Conservation (phyloP, 805 yeast genomes). For the Kluyveromyces wickerhamii region DNA sequence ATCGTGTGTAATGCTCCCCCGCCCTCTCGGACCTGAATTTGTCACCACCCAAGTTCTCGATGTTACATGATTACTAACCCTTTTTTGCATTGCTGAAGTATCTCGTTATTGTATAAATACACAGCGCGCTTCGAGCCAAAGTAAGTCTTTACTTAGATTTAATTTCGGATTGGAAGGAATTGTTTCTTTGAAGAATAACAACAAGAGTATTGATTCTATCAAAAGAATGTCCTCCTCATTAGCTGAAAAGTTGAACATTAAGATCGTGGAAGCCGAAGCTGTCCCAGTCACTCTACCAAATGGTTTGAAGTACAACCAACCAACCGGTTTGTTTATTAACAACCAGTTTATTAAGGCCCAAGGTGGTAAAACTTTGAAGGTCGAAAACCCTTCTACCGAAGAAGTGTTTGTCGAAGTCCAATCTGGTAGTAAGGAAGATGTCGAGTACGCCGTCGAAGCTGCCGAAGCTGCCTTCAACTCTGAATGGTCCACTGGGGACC, state of each 20-base stretch:
- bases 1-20: too few relatives aligned
- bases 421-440: conserved; percentile 54
- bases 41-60: too few relatives aligned
- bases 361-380: conserved; percentile 47
- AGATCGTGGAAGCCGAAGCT: conserved; percentile 20
- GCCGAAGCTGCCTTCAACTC: conserved; percentile 55
- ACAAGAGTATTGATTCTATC: too few relatives aligned
- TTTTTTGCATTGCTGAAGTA: too few relatives aligned
- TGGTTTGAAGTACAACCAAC: conserved; percentile 63
- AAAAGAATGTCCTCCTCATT: conserved; percentile 2
- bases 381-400: conserved; percentile 55
- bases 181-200: too few relatives aligned
- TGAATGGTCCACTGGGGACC: conserved; percentile 54
- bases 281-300: conserved; percentile 47
- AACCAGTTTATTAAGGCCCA: conserved; percentile 63
- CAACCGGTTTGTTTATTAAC: conserved; percentile 84
- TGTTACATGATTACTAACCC: too few relatives aligned
- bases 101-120: too few relatives aligned
- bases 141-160: too few relatives aligned
- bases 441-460: conserved; percentile 59
- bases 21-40: too few relatives aligned
- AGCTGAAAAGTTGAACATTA: conserved; percentile 8
- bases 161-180: too few relatives aligned
- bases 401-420: conserved; percentile 50
- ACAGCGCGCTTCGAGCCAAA: too few relatives aligned